Base-by-base conservation (phyloP, 2,329 filamentous ascomycete genomes). In the Calonectria henricotiae region DNA sequence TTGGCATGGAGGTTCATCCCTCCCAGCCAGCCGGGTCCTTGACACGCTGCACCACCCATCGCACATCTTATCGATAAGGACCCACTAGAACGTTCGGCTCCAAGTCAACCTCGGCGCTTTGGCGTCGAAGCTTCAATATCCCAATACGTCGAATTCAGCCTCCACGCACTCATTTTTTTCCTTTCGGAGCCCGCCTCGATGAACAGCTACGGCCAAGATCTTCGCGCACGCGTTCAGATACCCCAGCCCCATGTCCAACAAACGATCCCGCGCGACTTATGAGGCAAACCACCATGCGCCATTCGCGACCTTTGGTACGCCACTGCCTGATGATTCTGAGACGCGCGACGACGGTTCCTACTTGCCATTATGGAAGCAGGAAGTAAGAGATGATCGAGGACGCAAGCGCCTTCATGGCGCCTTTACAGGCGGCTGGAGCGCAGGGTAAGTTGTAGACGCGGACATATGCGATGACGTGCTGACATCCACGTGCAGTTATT, bases 321-420 rank as follows among this genome's bases (percentile, higher is more conserved):
- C 95, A 9, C 87, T 99, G 17, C 95, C 95, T 1, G 90, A 93
- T 70, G 94, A 97, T 78, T 87, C 92, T 60, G 89, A 94, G 23
- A 87, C 89, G 43, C 92, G 94, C 77, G 95, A 98, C 81, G 94
- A 98, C 85, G 96, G 95, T 71, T 94, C 94, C 46, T 98, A 95
- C 80, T 90, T 98, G 17, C 96, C 96, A 0, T 84, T 98, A n/a
- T 98, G 96, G 95, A 98, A 98, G 85, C 96, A 99, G 86, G 96
- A 98, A 80, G 95, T 97, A 80, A 93, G 93, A 69, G 96, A 99
- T 83, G 96, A 98, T 80, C 91, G 91, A 74, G 96, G 96, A 17
- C 88, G 95, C 76, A 96, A 97, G 83, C 90, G 96, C 65, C 87
- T 99, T 4, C 96, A 99, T 82, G 96, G 96, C 73, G 96, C 96